These are phyloP conservation scores for Lachnum nothofagi DNA, from an alignment of 2,329 filamentous ascomycete genomes.

Conservation along the genomic window DNA sequence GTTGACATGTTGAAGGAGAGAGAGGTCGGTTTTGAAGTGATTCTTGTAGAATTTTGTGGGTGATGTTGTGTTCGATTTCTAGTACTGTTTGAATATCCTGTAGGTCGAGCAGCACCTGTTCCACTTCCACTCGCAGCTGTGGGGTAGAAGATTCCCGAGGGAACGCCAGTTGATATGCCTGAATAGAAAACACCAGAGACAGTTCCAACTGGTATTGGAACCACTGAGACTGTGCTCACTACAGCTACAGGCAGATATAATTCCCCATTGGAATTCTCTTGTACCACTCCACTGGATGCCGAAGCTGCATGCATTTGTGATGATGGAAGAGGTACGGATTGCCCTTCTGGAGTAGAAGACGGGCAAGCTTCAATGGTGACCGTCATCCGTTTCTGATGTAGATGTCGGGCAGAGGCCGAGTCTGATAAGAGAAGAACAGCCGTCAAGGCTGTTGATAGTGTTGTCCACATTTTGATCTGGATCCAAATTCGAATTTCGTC, in stretches of 20 bases:
- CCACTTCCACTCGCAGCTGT: constrained; percentile 5
- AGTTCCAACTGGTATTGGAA: constrained; percentile 12
- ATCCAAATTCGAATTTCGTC: neutral
- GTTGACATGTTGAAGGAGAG: no score
- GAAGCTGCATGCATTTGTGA: no score
- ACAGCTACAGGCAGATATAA: no score
- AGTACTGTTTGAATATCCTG: constrained; percentile 9
- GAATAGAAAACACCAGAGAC: constrained; percentile 9
- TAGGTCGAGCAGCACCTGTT: constrained; percentile 11
- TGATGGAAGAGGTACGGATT: no score
- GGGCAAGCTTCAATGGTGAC: no score
- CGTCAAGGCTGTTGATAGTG: constrained; percentile 16
- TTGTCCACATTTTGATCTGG: constrained; percentile 20
- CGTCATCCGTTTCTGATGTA: neutral
- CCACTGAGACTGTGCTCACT: constrained; percentile 13
- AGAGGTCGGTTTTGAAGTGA: constrained; percentile 2
- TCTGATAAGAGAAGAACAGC: constrained; percentile 19
- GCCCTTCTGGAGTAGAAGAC: no score
- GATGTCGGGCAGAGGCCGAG: constrained; percentile 9
- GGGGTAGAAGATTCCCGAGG: constrained; percentile 14
- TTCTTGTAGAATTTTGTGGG: neutral
- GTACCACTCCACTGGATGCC: no score
- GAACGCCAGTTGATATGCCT: constrained; percentile 2
- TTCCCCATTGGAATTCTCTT: no score
- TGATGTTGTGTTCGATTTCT: neutral